These are phyloP conservation scores for Rutstroemia sp. DNA, from an alignment of 2,329 filamentous ascomycete genomes.

Conservation along the genomic window DNA sequence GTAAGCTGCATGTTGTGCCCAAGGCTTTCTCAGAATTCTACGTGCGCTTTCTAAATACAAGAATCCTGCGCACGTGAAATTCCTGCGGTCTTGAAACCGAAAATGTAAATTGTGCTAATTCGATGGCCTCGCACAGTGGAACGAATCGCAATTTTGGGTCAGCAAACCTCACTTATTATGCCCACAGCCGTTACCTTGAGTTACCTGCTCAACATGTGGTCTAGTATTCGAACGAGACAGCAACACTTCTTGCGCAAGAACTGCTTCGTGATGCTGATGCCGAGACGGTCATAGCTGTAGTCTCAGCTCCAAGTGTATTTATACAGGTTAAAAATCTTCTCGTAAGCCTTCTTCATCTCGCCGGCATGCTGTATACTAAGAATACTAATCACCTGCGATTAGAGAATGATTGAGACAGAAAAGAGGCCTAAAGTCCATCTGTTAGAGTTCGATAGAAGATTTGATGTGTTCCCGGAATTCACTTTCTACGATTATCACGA, in stretches of 20 bases:
- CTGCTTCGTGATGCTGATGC: constrained; percentile 54
- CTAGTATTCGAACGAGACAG: constrained; percentile 67
- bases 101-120: not conserved
- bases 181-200: not conserved
- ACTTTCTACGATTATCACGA: constrained; percentile 66
- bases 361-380: too few species aligned
- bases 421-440: constrained; percentile 53
- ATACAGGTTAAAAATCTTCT: constrained; percentile 63
- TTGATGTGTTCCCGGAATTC: constrained; percentile 67
- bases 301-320: constrained; percentile 72
- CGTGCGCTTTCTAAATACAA: not conserved
- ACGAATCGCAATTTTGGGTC: constrained; percentile 79
- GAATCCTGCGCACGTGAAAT: not conserved
- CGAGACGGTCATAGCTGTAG: constrained; percentile 55
- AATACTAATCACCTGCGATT: too few species aligned
- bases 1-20: not conserved
- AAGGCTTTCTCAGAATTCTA: not conserved
- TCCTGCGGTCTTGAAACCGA: not conserved
- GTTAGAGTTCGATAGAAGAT: constrained; percentile 68
- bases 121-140: constrained; percentile 43
- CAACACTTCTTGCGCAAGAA: constrained; percentile 52
- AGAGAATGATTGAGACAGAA: constrained; percentile 24
- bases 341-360: not conserved
- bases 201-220: not conserved
- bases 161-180: constrained; percentile 12